Evolutionary conservation across 495 filamentous ascomycete species (phyloP).

Genomic region (Lasiosphaeriaceae sp.): DNA sequence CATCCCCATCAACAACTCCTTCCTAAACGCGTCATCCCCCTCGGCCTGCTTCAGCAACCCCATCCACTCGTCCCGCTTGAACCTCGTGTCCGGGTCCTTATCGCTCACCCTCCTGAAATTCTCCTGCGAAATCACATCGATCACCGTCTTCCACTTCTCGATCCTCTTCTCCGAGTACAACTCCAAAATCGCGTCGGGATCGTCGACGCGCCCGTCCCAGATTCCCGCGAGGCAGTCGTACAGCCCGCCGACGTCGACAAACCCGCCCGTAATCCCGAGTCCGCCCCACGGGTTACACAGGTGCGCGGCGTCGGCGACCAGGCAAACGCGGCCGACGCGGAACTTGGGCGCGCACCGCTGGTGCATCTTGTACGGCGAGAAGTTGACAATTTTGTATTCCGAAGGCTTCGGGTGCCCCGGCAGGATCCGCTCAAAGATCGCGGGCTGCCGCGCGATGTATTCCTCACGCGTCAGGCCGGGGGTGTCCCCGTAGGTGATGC

Average conservation of each 20-base stretch:
- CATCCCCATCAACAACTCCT: constrained; percentile 25
- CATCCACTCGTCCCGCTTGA: constrained; percentile 39
- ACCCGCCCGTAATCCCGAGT: constrained; percentile 58
- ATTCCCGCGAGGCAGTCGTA: constrained; percentile 56
- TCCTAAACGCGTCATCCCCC: constrained; percentile 24
- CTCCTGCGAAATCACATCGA: constrained; percentile 52
- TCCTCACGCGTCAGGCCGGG: constrained; percentile 50
- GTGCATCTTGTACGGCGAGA: constrained; percentile 59
- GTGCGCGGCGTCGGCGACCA: constrained; percentile 60
- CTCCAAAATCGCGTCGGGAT: constrained; percentile 47
- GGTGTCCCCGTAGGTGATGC: constrained; percentile 57
- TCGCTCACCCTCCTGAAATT: constrained; percentile 46
- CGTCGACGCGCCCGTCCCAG: constrained; percentile 50
- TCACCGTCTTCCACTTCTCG: constrained; percentile 52
- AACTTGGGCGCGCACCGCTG: constrained; percentile 56
- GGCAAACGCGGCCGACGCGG: constrained; percentile 51
- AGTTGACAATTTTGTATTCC: constrained; percentile 52
- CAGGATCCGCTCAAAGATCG: constrained; percentile 51
- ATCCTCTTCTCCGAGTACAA: constrained; percentile 54
- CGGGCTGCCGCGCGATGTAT: constrained; percentile 49
- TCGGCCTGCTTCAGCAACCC: constrained; percentile 33
- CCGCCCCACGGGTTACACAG: constrained; percentile 57
- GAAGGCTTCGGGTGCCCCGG: constrained; percentile 56
- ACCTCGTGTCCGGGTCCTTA: constrained; percentile 29
- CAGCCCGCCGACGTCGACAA: constrained; percentile 57